phyloP scores from a whole-genome alignment of 2,329 filamentous ascomycete species.

The Myriosclerotinia duriaeana region DNA sequence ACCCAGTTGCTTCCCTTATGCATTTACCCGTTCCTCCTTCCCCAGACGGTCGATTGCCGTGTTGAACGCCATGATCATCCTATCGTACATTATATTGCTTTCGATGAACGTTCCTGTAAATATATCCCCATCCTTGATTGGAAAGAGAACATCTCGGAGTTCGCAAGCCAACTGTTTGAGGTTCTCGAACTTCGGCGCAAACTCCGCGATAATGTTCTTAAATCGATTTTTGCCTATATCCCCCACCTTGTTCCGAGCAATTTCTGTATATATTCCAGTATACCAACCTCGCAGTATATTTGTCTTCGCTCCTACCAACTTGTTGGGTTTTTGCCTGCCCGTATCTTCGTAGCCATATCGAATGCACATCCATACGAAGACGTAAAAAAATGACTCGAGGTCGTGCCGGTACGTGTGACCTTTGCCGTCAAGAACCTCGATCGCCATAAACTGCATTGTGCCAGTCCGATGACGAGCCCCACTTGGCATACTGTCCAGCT shows the following conservation, averaged over 20 bases:
- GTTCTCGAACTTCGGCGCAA: constrained; percentile 34
- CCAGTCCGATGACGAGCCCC: constrained; percentile 36
- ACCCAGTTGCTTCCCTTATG: constrained; percentile 16
- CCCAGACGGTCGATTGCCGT: constrained; percentile 23
- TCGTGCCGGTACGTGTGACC: constrained; percentile 42
- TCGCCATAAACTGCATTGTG: constrained; percentile 43
- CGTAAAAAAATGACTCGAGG: constrained; percentile 41
- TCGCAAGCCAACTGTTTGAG: constrained; percentile 30
- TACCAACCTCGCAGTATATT: constrained; percentile 34
- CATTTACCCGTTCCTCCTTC: constrained; percentile 24
- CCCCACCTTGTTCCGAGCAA: constrained; percentile 31
- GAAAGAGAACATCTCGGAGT: constrained; percentile 30
- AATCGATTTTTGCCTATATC: constrained; percentile 32
- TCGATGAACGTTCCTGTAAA: constrained; percentile 32
- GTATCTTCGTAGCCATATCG: constrained; percentile 18
- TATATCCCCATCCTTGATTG: constrained; percentile 30
- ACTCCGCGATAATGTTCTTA: constrained; percentile 35
- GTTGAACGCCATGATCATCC: constrained; percentile 4
- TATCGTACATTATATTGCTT: constrained; percentile 8
- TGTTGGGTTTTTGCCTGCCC: constrained; percentile 26
- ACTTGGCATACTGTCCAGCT: constrained; percentile 32
- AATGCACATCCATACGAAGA: constrained; percentile 23
- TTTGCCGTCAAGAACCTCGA: constrained; percentile 41
- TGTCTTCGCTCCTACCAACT: constrained; percentile 23
- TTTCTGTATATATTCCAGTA: constrained; percentile 35